Base-by-base conservation (phyloP, 345 rosid species). In the Brassica juncea region DNA sequence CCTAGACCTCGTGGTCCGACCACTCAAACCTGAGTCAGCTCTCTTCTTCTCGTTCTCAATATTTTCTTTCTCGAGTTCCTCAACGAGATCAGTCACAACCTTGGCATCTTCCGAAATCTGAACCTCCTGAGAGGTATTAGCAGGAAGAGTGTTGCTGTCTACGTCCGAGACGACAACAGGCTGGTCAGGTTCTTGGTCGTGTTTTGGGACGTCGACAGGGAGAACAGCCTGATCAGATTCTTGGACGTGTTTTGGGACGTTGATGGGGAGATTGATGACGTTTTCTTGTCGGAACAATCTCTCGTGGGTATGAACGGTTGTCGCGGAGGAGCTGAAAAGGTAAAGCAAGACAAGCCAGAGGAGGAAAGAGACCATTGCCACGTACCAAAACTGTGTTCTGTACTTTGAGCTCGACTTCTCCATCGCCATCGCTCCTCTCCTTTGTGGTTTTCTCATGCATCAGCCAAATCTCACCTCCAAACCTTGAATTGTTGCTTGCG, bases 291-390 rank as follows among this genome's bases (percentile, higher is more conserved):
- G 75, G 49, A 79, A 78, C 49, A 80, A 74, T 72, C 63, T 66
- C 70, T 60, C 77, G 11, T 82, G 84, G 32, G 55, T 81, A 62
- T 81, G 70, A 61, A 73, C 75, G 39, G 72, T 75, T 25, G 73
- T 76, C 0, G 80, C 66, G 37, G 86, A 79, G 2, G 90, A 87
- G 68, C 71, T 75, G 77, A 77, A 86, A 52, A 84, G 78, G 82
- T 78, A 86, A 65, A 87, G 82, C 81, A 86, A 82, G 30, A 83
- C 72, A 73, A 87, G 72, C 92, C 91, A 87, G 1, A 84, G 77
- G 70, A 86, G 66, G 71, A 81, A 84, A 27, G 80, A 57, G 73
- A 80, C 81, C 58, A 81, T 77, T 39, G 88, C 63, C 3, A 85
- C 54, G 81, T 89, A 87, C 93, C 93, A 84, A 76, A 85, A 84